Evolutionary conservation across 1,284 basidiomycete species (phyloP).

Genomic region (Taiwanofungus camphoratus): DNA sequence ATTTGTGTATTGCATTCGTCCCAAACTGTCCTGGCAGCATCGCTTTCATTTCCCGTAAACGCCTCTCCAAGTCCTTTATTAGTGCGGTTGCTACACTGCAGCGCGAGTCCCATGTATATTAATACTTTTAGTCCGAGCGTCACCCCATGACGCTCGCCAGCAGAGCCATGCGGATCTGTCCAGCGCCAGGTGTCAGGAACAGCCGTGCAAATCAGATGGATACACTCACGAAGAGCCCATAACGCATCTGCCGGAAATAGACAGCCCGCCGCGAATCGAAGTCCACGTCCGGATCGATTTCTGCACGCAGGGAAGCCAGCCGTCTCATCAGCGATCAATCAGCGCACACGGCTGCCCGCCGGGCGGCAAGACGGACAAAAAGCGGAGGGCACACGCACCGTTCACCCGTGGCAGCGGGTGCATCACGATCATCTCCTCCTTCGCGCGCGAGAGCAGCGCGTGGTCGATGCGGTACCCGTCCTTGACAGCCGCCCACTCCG

Average conservation of each 20-base stretch:
- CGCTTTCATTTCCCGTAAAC: too few relatives aligned
- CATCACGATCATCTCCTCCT: slow-evolving; percentile 98
- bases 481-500: slow-evolving; percentile 89
- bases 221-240: slow-evolving; percentile 88
- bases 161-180: slow-evolving; percentile 73
- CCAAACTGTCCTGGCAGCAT: too few relatives aligned
- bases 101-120: too few relatives aligned
- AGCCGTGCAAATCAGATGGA: not conserved
- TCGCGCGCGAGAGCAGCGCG: slow-evolving; percentile 85
- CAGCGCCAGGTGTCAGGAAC: not conserved
- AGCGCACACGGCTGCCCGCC: not conserved
- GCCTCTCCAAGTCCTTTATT: too few relatives aligned
- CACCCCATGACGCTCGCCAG: slow-evolving; percentile 62
- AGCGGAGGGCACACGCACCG: slow-evolving; percentile 40
- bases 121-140: too few relatives aligned
- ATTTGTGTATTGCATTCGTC: too few relatives aligned
- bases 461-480: slow-evolving; percentile 94
- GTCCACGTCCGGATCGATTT: slow-evolving; percentile 98
- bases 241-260: slow-evolving; percentile 99
- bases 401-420: slow-evolving; percentile 94
- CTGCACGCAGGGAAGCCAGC: slow-evolving; percentile 31
- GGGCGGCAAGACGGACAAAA: not conserved
- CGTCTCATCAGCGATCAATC: not conserved
- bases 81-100: too few relatives aligned
- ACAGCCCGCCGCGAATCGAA: slow-evolving; percentile 92